Evolutionary conservation across 2,329 filamentous ascomycete genomes (phyloP), one percentile per base, ranked within the genome.

Genomic region (Penicillium occitanis): DNA sequence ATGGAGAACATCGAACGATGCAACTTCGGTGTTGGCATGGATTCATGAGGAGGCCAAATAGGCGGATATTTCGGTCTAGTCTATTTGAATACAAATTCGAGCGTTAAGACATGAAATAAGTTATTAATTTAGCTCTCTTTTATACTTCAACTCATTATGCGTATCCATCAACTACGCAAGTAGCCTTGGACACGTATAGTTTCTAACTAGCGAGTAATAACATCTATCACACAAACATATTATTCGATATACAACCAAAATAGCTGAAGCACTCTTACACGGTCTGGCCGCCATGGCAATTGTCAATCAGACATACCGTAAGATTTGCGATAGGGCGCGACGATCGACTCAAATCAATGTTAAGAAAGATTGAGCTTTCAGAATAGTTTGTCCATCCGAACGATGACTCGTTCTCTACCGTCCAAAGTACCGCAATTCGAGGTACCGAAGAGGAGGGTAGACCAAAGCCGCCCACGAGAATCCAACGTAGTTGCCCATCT

Each of bases 401-500:
- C 17, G 25, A 53, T 14, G 3, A n/a, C 13, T 28, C 22, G 6
- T n/a, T 55, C 17, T 35, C 68, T 73, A 86, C 53, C 84, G 77
- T 6, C 81, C 82, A 57, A 84, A 80, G 48, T 72, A 79, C 70
- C 79, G 82, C 53, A 85, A 74, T 73, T 88, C 86, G 68, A 82
- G 72, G 69, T 78, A 82, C 66, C 86, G 77, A 60, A 87, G 70
- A 6, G 83, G 83, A 5, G 84, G 83, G 71, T 85, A 89, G 1
- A 87, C 80, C 5, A 88, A 51, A 2, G 78, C 84, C 4, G 85
- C 84, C 85, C 85, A 88, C 0, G 82, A 80, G 71, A 88, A 88
- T 1, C 85, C 86, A 44, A 89, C 83, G 68, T 86, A 87, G 46
- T 85, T 85, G 1, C 85, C 85, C 83, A 87, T 85, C 76, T 78